Evolutionary conservation across 768 basidiomycete genomes (phyloP).

Genomic region (Fomitopsis serialis): DNA sequence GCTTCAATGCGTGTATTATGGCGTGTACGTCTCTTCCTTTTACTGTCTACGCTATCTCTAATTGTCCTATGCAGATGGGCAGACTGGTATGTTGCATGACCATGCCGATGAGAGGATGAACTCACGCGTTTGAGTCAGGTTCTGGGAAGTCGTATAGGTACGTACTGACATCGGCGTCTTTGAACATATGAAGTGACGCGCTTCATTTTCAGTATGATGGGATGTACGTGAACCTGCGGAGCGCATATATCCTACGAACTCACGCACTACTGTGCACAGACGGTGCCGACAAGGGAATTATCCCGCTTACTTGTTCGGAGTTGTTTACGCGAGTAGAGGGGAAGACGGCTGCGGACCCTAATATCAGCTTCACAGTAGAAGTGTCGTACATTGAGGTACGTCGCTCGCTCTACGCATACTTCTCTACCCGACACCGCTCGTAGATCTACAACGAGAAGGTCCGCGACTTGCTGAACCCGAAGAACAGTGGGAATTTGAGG

Average conservation of each 20-base stretch:
- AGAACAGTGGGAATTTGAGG: constrained; percentile 92
- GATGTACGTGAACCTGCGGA: constrained; percentile 54
- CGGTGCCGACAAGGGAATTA: constrained; percentile 94
- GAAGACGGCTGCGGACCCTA: constrained; percentile 58
- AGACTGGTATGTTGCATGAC: constrained; percentile 62
- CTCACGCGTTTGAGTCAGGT: constrained; percentile 36
- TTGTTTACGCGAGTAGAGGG: constrained; percentile 78
- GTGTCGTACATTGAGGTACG: constrained; percentile 95
- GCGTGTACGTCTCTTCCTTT: constrained; percentile 72
- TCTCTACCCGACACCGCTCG: not conserved
- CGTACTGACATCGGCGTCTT: constrained; percentile 14
- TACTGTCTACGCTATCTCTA: constrained; percentile 3
- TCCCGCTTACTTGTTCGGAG: constrained; percentile 91
- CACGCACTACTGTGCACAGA: constrained; percentile 42
- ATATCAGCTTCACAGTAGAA: constrained; percentile 84
- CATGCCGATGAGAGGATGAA: not conserved
- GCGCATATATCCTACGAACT: not conserved
- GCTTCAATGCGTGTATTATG: constrained; percentile 98
- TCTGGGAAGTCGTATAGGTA: constrained; percentile 92
- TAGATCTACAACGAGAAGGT: constrained; percentile 98
- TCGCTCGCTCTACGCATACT: not conserved
- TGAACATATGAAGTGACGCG: not conserved
- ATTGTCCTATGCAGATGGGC: constrained; percentile 49
- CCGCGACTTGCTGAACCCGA: constrained; percentile 93
- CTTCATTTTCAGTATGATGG: constrained; percentile 76